A percentile compares a stretch with the other conserved stretches of the same genome.
Evolutionary conservation across 768 basidiomycete genomes (phyloP).

Genomic region (Tylopilus plumbeoviolaceoides): DNA sequence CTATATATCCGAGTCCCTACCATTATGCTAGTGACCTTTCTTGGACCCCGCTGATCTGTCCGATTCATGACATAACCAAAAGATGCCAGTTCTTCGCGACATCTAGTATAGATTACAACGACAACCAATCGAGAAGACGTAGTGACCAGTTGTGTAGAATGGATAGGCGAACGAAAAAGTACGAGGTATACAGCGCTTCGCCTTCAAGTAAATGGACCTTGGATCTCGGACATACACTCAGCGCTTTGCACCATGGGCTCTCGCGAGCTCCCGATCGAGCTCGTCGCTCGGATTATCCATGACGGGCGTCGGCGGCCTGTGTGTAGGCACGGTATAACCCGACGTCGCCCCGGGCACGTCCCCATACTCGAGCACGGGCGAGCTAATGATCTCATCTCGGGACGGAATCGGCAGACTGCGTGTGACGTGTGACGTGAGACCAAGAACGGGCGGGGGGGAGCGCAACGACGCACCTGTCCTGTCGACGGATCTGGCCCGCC

Average conservation of each 20-base stretch:
- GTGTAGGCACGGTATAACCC: constrained; percentile 49
- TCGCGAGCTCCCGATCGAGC: constrained; percentile 82
- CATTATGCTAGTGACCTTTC: too few relatives aligned
- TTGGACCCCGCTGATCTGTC: too few relatives aligned
- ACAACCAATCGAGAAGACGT: too few relatives aligned
- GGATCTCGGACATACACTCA: constrained; percentile 4
- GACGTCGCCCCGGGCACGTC: constrained; percentile 67
- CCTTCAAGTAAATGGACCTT: too few relatives aligned
- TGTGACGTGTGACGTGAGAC: background rate
- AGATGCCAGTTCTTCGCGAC: too few relatives aligned
- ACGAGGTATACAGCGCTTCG: too few relatives aligned
- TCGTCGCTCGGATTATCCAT: constrained; percentile 85
- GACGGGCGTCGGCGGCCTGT: constrained; percentile 59
- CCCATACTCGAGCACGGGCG: constrained; percentile 62
- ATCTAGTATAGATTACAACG: too few relatives aligned
- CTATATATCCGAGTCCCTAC: too few relatives aligned
- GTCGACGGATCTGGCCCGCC: constrained; percentile 66
- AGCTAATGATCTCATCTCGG: constrained; percentile 77
- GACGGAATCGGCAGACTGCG: constrained; percentile 72
- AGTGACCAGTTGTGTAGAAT: too few relatives aligned
- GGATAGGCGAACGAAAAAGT: too few relatives aligned
- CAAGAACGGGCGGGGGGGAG: too few relatives aligned
- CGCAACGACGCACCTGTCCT: constrained; percentile 57
- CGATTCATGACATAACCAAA: too few relatives aligned
- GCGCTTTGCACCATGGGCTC: constrained; percentile 49